Conservation (phyloP, 2,329 filamentous ascomycete species). For the Penicillium sp. region DNA sequence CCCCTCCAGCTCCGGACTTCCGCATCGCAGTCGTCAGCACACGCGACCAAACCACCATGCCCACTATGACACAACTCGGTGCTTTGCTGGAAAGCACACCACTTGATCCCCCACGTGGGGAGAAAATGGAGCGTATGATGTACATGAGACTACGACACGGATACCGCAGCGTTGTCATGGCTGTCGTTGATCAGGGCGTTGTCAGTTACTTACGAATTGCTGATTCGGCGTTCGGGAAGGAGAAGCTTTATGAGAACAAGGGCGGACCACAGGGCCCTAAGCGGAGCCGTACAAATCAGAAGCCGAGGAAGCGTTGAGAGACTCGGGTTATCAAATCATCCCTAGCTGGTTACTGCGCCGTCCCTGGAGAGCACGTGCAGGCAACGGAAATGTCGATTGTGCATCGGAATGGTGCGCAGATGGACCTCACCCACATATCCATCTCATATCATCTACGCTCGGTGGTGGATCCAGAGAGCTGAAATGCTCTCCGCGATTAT, state of each 20-base stretch:
- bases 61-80: slow-evolving; percentile 68
- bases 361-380: neutral
- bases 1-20: slow-evolving; percentile 76
- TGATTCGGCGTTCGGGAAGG: slow-evolving; percentile 75
- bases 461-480: neutral
- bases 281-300: slow-evolving; percentile 17
- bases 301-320: slow-evolving; percentile 31
- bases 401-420: neutral
- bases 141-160: slow-evolving; percentile 83
- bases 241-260: slow-evolving; percentile 62
- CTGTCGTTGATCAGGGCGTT: slow-evolving; percentile 84
- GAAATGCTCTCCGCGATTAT: neutral
- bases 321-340: neutral
- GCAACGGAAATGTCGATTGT: neutral
- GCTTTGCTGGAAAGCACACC: slow-evolving; percentile 72
- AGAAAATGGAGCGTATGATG: slow-evolving; percentile 52
- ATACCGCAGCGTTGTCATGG: slow-evolving; percentile 77
- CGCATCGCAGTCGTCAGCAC: slow-evolving; percentile 79
- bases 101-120: slow-evolving; percentile 56
- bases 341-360: neutral
- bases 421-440: neutral
- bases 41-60: slow-evolving; percentile 62
- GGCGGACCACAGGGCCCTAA: slow-evolving; percentile 29
- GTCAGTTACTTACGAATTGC: slow-evolving; percentile 81
- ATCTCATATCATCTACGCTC: neutral